These are phyloP conservation scores for Lasiodiplodia theobromae DNA, from an alignment of 2,329 filamentous ascomycete genomes.

Conservation along the genomic window DNA sequence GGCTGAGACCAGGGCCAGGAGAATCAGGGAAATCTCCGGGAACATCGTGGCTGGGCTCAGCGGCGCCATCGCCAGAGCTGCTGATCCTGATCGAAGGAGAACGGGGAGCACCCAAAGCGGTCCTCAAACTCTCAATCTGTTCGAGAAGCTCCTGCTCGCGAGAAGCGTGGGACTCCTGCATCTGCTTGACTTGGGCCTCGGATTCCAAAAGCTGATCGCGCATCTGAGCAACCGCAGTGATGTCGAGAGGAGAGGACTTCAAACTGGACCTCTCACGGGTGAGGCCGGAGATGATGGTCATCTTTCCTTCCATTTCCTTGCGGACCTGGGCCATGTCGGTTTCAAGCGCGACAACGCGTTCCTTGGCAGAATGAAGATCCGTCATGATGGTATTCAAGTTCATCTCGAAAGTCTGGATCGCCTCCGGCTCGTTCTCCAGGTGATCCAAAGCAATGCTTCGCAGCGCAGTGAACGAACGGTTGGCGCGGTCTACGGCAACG, in stretches of 20 bases:
- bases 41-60: constrained; percentile 32
- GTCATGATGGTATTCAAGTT: constrained; percentile 93
- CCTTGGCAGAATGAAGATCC: constrained; percentile 84
- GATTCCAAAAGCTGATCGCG: constrained; percentile 87
- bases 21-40: constrained; percentile 50
- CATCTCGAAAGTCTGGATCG: constrained; percentile 89
- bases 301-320: constrained; percentile 97
- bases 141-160: constrained; percentile 77
- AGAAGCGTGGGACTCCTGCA: constrained; percentile 74
- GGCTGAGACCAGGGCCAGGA: constrained; percentile 38
- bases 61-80: background rate
- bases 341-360: constrained; percentile 89
- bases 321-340: constrained; percentile 81
- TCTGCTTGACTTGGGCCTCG: constrained; percentile 75
- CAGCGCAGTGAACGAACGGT: constrained; percentile 87
- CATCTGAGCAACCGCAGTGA: constrained; percentile 86
- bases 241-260: constrained; percentile 84
- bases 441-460: constrained; percentile 88
- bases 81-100: constrained; percentile 30
- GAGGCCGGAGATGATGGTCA: constrained; percentile 91
- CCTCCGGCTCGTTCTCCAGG: constrained; percentile 81
- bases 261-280: constrained; percentile 92
- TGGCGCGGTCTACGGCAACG: constrained; percentile 86
- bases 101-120: constrained; percentile 53
- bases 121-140: constrained; percentile 74